Percentiles rank a stretch among this genome's conserved stretches.
Conservation (phyloP, 805 yeast species). For the Blastobotrys terrestris region DNA sequence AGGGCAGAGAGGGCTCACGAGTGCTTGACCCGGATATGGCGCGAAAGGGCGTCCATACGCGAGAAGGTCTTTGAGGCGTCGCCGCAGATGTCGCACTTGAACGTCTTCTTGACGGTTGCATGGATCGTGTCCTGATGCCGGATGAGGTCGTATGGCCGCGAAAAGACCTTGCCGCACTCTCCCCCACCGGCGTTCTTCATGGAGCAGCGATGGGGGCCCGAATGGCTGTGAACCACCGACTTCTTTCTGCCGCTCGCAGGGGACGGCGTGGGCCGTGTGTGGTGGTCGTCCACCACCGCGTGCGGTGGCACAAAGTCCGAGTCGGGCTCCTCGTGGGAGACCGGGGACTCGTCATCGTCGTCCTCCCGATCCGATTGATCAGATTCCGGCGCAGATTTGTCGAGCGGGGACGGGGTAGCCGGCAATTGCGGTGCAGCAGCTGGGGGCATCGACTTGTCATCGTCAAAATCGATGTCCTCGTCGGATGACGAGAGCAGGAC, state of each 20-base stretch:
- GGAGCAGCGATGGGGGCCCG: constrained; percentile 18
- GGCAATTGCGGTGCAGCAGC: not conserved
- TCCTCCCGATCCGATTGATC: not conserved
- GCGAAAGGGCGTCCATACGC: constrained; percentile 87
- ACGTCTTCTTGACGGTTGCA: constrained; percentile 77
- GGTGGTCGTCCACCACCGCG: not conserved
- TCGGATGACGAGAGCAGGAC: not conserved
- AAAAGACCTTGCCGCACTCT: constrained; percentile 72
- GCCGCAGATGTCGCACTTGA: constrained; percentile 82
- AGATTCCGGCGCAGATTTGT: not conserved
- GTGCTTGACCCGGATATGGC: constrained; percentile 90
- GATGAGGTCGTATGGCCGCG: constrained; percentile 89
- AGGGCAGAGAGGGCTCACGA: not conserved
- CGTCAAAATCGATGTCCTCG: constrained; percentile 14
- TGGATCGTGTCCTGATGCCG: constrained; percentile 97
- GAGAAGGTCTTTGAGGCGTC: constrained; percentile 78
- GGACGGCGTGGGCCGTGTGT: not conserved
- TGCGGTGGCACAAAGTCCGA: not conserved
- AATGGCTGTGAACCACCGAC: not conserved
- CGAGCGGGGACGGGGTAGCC: not conserved
- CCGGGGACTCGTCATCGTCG: not conserved
- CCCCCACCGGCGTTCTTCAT: constrained; percentile 47
- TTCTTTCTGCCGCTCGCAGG: constrained; percentile 1
- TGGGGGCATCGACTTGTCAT: not conserved
- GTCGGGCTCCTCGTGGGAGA: not conserved